Base-by-base conservation (phyloP, 768 basidiomycete genomes). In the Collybia mongolica region DNA sequence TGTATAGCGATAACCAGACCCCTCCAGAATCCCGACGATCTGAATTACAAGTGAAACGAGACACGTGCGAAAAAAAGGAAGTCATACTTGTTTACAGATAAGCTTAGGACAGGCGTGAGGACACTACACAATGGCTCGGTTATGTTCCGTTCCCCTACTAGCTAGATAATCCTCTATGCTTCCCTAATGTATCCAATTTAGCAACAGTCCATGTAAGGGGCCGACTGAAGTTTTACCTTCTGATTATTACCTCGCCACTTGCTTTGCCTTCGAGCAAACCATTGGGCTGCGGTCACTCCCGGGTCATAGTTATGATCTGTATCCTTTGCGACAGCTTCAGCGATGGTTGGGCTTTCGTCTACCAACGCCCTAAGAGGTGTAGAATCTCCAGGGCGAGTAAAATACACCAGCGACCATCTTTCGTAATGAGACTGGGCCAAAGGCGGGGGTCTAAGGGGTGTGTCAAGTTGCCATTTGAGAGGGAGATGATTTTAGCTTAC, bases 401-500 rank as follows among this genome's bases (percentile, higher is more conserved):
- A 84, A 63, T 76, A 85, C 0, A 82, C 82, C 14, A 84, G 68
- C 9, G 82, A 84, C 76, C 77, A 84, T 5, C 83, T 69, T 37
- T 76, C 75, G 43, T 70, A 61, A 11, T 67, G 57, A 4, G 60
- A 67, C 62, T 85, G 84, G 3, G 60, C 64, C 6, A 77, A 74
- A 0, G 84, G 83, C 0, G 84, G 78, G 7, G 79, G 74, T 8
- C 66, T 68, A 39, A 11, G 11, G 24, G 42, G 12, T 20, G 1
- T 24, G 39, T 12, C 24, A 43, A 14, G 39, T 24, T 18, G 69
- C 35, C 14, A 9, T 18, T 18, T 15, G 24, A 20, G 11, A 20
- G 8, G 18, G 15, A 4, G 14, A 35, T 22, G 23, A 14, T 11
- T 36, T 20, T 14, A 15, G 48, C 70, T 51, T 50, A 72, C 70